These are phyloP conservation scores for Blumeria graminis DNA, from an alignment of 2,329 filamentous ascomycete species.

Conservation along the genomic window DNA sequence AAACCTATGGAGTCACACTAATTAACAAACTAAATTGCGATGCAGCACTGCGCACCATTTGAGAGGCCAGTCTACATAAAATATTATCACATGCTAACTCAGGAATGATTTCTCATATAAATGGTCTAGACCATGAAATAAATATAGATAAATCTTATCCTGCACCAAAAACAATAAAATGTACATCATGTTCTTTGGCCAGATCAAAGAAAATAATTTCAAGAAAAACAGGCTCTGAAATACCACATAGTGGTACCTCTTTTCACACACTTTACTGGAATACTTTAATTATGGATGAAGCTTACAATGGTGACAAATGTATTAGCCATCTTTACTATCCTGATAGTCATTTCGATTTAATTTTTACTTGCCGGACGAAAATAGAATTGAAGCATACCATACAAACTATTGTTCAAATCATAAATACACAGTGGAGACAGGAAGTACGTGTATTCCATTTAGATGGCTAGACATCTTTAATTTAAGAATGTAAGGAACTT, in stretches of 20 bases:
- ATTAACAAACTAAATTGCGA: neutral
- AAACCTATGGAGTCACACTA: neutral
- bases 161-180: neutral
- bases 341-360: neutral
- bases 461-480: neutral
- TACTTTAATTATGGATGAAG: neutral
- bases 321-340: neutral
- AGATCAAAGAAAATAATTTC: neutral
- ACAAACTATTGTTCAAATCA: neutral
- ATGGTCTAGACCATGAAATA: neutral
- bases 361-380: neutral
- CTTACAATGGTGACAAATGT: neutral
- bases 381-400: neutral
- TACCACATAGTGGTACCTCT: neutral
- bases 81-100: neutral
- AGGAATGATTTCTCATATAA: neutral
- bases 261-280: neutral
- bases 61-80: neutral
- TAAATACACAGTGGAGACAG: neutral
- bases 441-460: neutral
- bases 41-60: neutral
- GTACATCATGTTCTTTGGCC: neutral
- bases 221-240: neutral
- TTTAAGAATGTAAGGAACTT: neutral
- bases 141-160: neutral